Evolutionary conservation across 257 asterid species (phyloP).

Genomic region (Fraxinus pennsylvanica): DNA sequence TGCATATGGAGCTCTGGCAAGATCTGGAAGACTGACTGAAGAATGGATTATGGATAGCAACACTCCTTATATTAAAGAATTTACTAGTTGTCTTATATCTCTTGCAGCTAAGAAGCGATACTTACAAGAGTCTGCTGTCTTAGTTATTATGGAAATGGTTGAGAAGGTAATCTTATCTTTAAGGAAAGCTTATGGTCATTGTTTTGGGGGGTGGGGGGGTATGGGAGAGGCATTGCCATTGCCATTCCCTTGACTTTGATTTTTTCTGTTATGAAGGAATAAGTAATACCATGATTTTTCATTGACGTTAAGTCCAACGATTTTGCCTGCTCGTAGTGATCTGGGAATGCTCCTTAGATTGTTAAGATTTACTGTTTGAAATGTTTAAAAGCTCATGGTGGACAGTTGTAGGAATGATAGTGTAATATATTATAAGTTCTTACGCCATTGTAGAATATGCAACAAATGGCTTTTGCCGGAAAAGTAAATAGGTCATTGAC

Average conservation of each 20-base stretch:
- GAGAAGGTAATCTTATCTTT: conserved; percentile 56
- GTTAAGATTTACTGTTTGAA: neutral
- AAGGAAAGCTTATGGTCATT: neutral
- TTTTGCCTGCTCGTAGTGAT: neutral
- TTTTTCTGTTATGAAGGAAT: neutral
- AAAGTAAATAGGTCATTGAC: neutral
- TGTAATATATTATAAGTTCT: neutral
- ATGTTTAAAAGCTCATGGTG: conserved; percentile 1
- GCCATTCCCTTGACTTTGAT: neutral
- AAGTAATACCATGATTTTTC: neutral
- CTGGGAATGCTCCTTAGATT: neutral
- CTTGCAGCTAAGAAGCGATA: conserved; percentile 84
- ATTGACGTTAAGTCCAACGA: neutral
- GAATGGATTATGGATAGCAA: conserved; percentile 57
- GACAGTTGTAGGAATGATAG: neutral
- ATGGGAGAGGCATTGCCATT: neutral
- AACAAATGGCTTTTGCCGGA: neutral
- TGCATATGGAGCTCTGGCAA: conserved; percentile 93
- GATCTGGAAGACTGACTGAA: conserved; percentile 81
- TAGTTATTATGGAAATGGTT: conserved; percentile 72
- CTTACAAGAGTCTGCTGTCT: conserved; percentile 88
- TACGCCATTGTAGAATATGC: neutral
- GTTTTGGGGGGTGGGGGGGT: neutral
- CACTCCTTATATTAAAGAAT: conserved; percentile 62
- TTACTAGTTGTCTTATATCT: conserved; percentile 56